Base-by-base conservation (phyloP, 2,329 filamentous ascomycete genomes). In the Exophiala viscosa region DNA sequence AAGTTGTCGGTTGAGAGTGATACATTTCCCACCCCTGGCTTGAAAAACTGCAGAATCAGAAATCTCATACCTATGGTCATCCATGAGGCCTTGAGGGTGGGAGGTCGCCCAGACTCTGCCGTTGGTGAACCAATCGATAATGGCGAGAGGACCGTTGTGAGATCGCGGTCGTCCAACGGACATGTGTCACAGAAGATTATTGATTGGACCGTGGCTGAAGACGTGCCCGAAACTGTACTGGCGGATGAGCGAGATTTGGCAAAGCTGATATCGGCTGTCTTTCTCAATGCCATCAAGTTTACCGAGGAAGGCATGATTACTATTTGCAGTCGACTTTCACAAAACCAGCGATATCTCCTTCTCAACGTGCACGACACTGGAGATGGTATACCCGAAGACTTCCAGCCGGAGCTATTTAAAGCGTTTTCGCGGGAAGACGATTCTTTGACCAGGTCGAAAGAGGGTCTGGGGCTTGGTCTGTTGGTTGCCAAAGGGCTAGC, bases 401-500 rank as follows among this genome's bases (percentile, higher is more conserved):
- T 87, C 62, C 68, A 85, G 45, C 81, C 82, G 0, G 80, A 81
- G 49, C 72, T 88, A 1, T 88, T 88, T 71, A 84, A 84, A 59
- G 80, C 85, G 1, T 88, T 87, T 66, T 82, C 84, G 18, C 77
- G 84, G 55, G 81, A 86, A 67, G 84, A 88, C 65, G 78, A 82
- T 45, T 86, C 84, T 1, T 80, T 83, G 11, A 87, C 83, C 5
- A 75, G 85, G 39, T 78, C 80, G 55, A 84, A 80, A 64, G 85
- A 88, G 66, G 85, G 85, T 0, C 72, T 88, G 2, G 85, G 85
- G 0, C 71, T 88, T 5, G 85, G 85, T 23, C 70, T 88, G 9
- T 76, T 88, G 63, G 85, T 88, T n/a, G 85, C 85, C 1, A 88
- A 87, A 67, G 84, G 84, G 3, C 74, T 87, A 41, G 82, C 85